A percentile compares a stretch with the other conserved stretches of the same genome.
Evolutionary conservation across 331 rosid genomes (phyloP).

Genomic region (Prunus yedoensis): DNA sequence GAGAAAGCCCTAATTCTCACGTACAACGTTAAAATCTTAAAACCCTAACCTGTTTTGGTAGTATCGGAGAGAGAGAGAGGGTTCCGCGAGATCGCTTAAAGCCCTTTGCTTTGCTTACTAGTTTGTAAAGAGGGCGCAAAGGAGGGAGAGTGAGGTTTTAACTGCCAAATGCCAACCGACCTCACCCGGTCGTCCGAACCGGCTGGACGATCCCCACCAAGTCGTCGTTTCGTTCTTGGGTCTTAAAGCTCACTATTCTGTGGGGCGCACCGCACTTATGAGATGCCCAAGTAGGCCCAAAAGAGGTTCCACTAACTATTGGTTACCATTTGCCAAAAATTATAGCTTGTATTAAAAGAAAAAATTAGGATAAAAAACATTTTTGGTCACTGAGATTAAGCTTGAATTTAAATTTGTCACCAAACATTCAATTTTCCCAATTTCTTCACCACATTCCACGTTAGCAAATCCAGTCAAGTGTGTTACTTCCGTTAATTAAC

Average conservation of each 20-base stretch:
- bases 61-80: neutral
- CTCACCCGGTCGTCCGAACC: slow-evolving; percentile 4
- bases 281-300: too few relatives aligned
- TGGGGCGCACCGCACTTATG: too few relatives aligned
- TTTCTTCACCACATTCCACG: too few relatives aligned
- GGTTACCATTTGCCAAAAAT: too few relatives aligned
- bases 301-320: too few relatives aligned
- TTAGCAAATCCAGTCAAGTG: too few relatives aligned
- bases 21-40: neutral
- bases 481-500: too few relatives aligned
- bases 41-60: slow-evolving; percentile 7
- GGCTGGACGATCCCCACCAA: neutral
- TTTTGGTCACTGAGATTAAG: too few relatives aligned
- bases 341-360: too few relatives aligned
- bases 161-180: slow-evolving; percentile 14
- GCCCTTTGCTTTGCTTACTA: neutral
- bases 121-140: neutral
- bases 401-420: too few relatives aligned
- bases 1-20: slow-evolving; percentile 5
- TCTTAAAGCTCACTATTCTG: neutral
- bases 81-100: neutral
- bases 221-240: neutral
- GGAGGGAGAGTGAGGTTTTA: slow-evolving; percentile 4
- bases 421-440: too few relatives aligned
- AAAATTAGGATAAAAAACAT: too few relatives aligned